Conservation (phyloP, 345 rosid genomes). For the Brassica carinata region DNA sequence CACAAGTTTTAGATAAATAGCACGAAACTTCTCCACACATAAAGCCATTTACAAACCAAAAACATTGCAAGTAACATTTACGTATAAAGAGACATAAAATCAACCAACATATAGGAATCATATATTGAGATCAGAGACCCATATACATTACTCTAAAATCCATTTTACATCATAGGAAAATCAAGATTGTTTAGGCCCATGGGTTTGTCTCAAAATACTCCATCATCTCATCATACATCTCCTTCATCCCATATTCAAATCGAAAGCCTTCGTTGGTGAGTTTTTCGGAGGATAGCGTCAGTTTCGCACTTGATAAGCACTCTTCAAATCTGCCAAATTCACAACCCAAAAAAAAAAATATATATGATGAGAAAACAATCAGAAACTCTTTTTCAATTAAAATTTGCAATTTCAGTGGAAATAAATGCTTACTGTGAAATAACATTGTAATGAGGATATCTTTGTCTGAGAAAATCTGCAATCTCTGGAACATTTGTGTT, state of each 20-base stretch:
- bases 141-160: conserved; percentile 2
- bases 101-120: not conserved
- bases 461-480: conserved; percentile 57
- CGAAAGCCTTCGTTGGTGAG: conserved; percentile 55
- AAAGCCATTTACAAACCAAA: too few species aligned
- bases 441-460: conserved; percentile 67
- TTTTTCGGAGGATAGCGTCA: conserved; percentile 59
- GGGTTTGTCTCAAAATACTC: conserved; percentile 58
- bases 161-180: not conserved
- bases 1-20: too few species aligned
- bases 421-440: conserved; percentile 61
- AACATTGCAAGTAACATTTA: too few species aligned
- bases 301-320: conserved; percentile 61
- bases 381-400: not conserved
- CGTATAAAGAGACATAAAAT: not conserved
- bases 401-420: not conserved
- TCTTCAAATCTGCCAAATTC: conserved; percentile 63
- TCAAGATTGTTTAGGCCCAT: conserved; percentile 12
- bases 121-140: conserved; percentile 25
- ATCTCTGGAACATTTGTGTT: conserved; percentile 72
- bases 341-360: not conserved
- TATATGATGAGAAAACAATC: not conserved
- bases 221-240: conserved; percentile 73
- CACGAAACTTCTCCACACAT: too few species aligned
- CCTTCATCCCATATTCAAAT: conserved; percentile 69